phyloP scores from a whole-genome alignment of 75 land plant species.

The Selaginella tamariscina region DNA sequence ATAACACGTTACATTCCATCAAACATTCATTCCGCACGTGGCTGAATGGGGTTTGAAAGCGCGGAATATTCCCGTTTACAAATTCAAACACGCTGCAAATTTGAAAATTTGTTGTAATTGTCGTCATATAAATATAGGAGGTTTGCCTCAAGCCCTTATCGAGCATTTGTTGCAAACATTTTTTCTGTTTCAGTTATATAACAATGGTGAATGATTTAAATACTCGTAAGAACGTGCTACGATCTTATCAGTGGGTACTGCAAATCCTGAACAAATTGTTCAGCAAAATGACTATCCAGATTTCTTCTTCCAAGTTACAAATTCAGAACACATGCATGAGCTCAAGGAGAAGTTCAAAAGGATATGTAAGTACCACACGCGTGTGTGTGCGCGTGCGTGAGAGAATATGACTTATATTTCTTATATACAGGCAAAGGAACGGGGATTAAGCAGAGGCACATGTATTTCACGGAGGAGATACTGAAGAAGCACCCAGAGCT shows the following conservation, averaged over 20 bases:
- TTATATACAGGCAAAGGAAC: background rate
- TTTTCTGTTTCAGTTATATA: no score
- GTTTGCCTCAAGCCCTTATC: no score
- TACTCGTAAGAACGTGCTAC: no score
- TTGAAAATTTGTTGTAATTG: no score
- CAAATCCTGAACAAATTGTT: background rate
- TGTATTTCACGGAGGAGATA: background rate
- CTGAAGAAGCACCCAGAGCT: background rate
- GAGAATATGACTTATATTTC: background rate
- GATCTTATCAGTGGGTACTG: conserved; percentile 5
- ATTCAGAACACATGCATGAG: background rate
- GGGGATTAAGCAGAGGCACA: background rate
- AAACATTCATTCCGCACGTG: no score
- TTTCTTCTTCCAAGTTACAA: conserved; percentile 5
- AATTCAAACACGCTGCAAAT: no score
- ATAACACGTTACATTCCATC: no score
- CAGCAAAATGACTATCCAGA: conserved; percentile 1
- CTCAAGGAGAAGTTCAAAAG: conserved; percentile 6
- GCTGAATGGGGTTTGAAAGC: no score
- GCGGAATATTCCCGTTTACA: no score
- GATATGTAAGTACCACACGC: background rate
- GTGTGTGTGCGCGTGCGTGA: background rate
- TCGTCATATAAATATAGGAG: no score
- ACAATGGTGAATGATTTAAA: no score
- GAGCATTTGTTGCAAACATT: no score